These are phyloP conservation scores for Haematococcus lacustris DNA, from an alignment of 139 green algal species.

Conservation along the genomic window DNA sequence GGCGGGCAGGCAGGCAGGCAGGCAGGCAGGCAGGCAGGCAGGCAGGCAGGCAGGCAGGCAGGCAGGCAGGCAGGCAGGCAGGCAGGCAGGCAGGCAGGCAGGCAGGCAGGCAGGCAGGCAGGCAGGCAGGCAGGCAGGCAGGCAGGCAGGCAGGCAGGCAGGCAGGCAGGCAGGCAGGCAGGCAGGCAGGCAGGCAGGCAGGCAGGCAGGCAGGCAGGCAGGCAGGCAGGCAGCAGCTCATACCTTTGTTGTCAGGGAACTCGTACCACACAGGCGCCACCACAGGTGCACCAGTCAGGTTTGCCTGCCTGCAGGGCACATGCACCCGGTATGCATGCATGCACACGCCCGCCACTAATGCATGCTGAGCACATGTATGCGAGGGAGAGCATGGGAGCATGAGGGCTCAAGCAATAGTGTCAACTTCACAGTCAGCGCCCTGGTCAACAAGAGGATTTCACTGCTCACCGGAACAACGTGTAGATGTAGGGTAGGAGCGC, in stretches of 20 bases:
- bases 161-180: not conserved
- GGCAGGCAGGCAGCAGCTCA: too few species aligned
- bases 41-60: too few species aligned
- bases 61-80: too few species aligned
- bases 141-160: not conserved
- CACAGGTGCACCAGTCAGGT: constrained; percentile 68
- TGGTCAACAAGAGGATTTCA: too few species aligned
- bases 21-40: too few species aligned
- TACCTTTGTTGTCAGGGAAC: constrained; percentile 68
- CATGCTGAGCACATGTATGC: too few species aligned
- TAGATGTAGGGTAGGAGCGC: constrained; percentile 94
- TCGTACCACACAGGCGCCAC: constrained; percentile 92
- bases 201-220: not conserved
- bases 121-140: not conserved
- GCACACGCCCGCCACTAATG: too few species aligned
- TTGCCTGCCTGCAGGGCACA: constrained; percentile 40
- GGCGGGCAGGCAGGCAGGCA: too few species aligned
- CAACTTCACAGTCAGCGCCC: not conserved
- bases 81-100: too few species aligned
- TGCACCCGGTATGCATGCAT: too few species aligned
- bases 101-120: too few species aligned
- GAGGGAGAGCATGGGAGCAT: too few species aligned
- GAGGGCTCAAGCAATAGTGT: not conserved
- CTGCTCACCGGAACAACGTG: constrained; percentile 77
- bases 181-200: not conserved